Percentiles rank a stretch among this genome's conserved stretches.
Conservation (phyloP, 495 filamentous ascomycete species). For the Massariosphaeria phaeospora region DNA sequence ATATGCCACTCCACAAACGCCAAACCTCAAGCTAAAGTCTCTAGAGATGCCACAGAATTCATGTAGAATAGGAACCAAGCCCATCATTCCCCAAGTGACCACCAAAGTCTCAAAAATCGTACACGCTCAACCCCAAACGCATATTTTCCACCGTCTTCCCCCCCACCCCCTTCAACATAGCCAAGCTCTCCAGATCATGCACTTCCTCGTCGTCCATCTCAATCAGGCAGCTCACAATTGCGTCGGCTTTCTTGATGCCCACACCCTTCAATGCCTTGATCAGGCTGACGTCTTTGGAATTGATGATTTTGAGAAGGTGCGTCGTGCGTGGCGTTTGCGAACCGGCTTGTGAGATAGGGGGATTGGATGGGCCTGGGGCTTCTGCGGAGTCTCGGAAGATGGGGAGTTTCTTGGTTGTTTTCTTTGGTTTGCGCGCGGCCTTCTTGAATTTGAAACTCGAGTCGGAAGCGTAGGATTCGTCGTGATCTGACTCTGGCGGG, state of each 20-base stretch:
- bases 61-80: too few species aligned
- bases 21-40: too few species aligned
- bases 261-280: conserved; percentile 67
- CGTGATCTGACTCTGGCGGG: conserved; percentile 23
- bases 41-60: too few species aligned
- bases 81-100: neutral
- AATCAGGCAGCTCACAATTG: conserved; percentile 53
- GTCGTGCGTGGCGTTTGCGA: conserved; percentile 61
- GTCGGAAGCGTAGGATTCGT: conserved; percentile 40
- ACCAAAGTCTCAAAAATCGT: neutral
- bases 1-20: too few species aligned
- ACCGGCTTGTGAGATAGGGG: conserved; percentile 21
- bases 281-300: conserved; percentile 67
- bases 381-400: conserved; percentile 34
- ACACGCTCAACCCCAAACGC: conserved; percentile 31
- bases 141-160: conserved; percentile 54
- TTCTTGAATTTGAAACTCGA: conserved; percentile 44
- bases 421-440: conserved; percentile 28
- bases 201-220: conserved; percentile 49
- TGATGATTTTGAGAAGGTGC: conserved; percentile 76
- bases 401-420: conserved; percentile 32
- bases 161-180: conserved; percentile 55
- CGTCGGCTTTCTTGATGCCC: conserved; percentile 60
- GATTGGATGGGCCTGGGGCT: neutral
- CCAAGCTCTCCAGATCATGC: conserved; percentile 49